phyloP scores from a whole-genome alignment of 2,329 filamentous ascomycete genomes.

The Clonostachys chloroleuca region DNA sequence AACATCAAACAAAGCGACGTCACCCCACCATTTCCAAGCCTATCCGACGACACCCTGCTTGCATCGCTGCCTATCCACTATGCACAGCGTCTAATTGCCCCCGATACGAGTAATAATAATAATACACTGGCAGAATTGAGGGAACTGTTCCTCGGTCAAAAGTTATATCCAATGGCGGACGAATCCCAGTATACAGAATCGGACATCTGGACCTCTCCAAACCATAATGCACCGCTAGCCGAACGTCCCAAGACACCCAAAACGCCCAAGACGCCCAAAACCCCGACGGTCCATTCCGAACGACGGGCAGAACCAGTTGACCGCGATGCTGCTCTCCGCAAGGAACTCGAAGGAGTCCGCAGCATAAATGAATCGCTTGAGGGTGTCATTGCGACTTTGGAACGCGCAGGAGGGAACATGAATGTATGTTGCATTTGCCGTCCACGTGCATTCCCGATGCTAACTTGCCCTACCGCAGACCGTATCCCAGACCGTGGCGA shows the following conservation, averaged over 20 bases:
- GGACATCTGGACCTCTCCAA: conserved; percentile 43
- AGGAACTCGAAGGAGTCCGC: conserved; percentile 77
- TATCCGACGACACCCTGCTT: too few species aligned
- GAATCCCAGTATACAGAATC: conserved; percentile 35
- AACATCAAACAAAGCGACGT: too few species aligned
- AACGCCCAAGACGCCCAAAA: conserved; percentile 44
- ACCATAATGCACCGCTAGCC: conserved; percentile 20
- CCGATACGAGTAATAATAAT: too few species aligned
- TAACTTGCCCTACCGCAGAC: conserved; percentile 40
- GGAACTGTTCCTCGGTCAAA: too few species aligned
- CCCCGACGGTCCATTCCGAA: conserved; percentile 23
- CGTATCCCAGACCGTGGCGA: conserved; percentile 79
- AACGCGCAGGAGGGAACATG: conserved; percentile 75
- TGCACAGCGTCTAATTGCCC: too few species aligned
- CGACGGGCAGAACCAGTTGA: conserved; percentile 46
- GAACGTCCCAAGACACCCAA: conserved; percentile 36
- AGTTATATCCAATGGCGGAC: conserved; percentile 1
- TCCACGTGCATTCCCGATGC: conserved; percentile 3
- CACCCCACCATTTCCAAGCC: too few species aligned
- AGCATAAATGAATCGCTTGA: conserved; percentile 88
- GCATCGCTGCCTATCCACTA: too few species aligned
- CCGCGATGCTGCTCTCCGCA: conserved; percentile 69
- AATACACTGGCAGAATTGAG: too few species aligned
- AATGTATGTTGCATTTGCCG: conserved; percentile 42
- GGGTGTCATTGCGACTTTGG: conserved; percentile 65